These are phyloP conservation scores for Mycena capillaripes DNA, from an alignment of 768 basidiomycete species.

Conservation along the genomic window DNA sequence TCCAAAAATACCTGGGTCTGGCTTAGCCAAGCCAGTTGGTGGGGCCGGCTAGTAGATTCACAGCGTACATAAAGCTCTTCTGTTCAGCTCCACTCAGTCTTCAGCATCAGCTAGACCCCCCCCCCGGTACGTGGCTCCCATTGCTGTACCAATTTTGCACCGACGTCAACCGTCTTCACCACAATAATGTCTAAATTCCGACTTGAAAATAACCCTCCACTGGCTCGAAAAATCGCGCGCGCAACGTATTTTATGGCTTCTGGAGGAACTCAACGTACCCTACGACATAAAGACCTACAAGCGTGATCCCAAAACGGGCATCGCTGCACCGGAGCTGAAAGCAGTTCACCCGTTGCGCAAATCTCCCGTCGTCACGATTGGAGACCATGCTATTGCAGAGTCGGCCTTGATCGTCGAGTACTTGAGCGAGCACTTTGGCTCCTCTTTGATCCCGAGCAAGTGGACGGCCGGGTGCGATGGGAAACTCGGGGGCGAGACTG, in stretches of 20 bases:
- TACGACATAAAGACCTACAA: conserved; percentile 53
- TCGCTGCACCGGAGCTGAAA: conserved; percentile 48
- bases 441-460: conserved; percentile 17
- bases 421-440: conserved; percentile 30
- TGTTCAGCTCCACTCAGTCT: no score
- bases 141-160: no score
- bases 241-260: conserved; percentile 53
- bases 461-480: conserved; percentile 25
- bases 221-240: conserved; percentile 54
- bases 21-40: no score
- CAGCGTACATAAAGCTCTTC: no score
- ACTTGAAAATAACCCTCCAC: conserved; percentile 42
- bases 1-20: no score
- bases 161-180: no score
- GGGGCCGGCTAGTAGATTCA: no score
- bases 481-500: conserved; percentile 12
- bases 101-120: neutral
- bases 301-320: conserved; percentile 35
- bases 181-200: conserved; percentile 1
- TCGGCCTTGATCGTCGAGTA: conserved; percentile 50
- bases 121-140: no score
- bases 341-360: conserved; percentile 54
- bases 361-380: conserved; percentile 54
- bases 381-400: conserved; percentile 52
- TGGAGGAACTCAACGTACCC: conserved; percentile 58